phyloP scores from a whole-genome alignment of 192 early-diverging fungal species.

The Coemansia sp. region DNA sequence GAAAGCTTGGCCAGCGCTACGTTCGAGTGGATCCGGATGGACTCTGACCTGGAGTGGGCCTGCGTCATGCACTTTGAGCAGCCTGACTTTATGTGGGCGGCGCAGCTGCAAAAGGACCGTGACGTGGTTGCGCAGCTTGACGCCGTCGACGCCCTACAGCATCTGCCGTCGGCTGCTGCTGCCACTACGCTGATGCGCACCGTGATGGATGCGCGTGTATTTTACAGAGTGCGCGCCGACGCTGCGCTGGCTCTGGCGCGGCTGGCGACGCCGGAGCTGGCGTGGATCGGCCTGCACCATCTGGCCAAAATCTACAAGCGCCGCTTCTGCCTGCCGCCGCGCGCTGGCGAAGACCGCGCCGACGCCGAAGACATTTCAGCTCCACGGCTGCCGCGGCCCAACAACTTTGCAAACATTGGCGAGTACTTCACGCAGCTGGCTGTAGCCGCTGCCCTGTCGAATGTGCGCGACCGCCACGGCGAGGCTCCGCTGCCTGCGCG shows the following conservation, averaged over 20 bases:
- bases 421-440: conserved; percentile 94
- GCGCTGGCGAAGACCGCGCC: conserved; percentile 3
- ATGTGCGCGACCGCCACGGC: conserved; percentile 62
- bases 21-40: conserved; percentile 97
- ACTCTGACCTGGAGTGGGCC: conserved; percentile 93
- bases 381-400: conserved; percentile 69
- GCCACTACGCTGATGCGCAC: conserved; percentile 74
- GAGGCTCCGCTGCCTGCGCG: conserved; percentile 62
- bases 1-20: conserved; percentile 57
- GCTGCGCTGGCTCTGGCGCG: conserved; percentile 69
- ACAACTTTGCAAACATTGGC: conserved; percentile 81
- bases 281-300: conserved; percentile 69
- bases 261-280: conserved; percentile 56
- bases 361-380: conserved; percentile 17
- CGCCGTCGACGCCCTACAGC: conserved; percentile 66
- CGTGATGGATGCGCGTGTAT: conserved; percentile 73
- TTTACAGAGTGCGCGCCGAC: conserved; percentile 84
- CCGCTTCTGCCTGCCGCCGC: conserved; percentile 64
- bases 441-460: conserved; percentile 67
- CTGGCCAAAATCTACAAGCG: conserved; percentile 71
- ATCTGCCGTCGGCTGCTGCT: conserved; percentile 61
- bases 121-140: conserved; percentile 93
- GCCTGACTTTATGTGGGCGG: conserved; percentile 93
- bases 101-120: conserved; percentile 83
- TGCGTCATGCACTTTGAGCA: conserved; percentile 83